Base-by-base conservation (phyloP, 306 rosid genomes). In the Sechiopsis laciniata region DNA sequence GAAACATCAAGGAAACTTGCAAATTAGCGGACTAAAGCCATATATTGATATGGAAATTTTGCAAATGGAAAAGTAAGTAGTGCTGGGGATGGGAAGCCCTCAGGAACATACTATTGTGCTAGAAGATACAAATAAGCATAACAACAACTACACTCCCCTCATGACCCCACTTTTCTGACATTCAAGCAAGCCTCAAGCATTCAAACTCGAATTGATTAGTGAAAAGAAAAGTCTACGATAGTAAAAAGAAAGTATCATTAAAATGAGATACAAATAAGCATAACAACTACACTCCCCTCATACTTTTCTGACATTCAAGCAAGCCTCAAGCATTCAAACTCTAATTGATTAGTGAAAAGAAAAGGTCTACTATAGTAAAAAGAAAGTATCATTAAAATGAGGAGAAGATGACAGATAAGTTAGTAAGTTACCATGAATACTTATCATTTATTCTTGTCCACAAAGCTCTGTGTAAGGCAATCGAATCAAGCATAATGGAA, bases 391-490 rank as follows among this genome's bases (percentile, higher is more conserved):
- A 32, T 37, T 46, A 9, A n/a, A n/a, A 65, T 65, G 53, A 65
- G 53, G 53, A 65, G 71, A 40, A 10, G 71, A 65, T 65, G 53
- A 42, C 16, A 63, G 53, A 17, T 26, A 65, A 65, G 71, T 32
- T 32, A 32, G 37, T 32, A 32, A 32, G 37, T 65, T 64, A 37
- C 4, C 71, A 12, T 17, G 71, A 65, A 8, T 58, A 21, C 5
- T 19, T 21, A 37, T n/a, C 54, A 42, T 29, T 65, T 42, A 65
- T 32, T 32, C 37, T 32, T 32, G 37, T 32, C 37, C 71, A 40
- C 37, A 37, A 37, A 37, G 7, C 19, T 58, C 16, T 37, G 9
- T 35, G 29, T 37, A 52, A 42, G 40, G 71, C 26, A 17, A 64
- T 16, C 48, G 37, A 37, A 15, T 64, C 16, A 40, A 64, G 26